Evolutionary conservation across 2,329 filamentous ascomycete genomes (phyloP), one percentile per base, ranked within the genome.

Genomic region (Aureobasidium lini): DNA sequence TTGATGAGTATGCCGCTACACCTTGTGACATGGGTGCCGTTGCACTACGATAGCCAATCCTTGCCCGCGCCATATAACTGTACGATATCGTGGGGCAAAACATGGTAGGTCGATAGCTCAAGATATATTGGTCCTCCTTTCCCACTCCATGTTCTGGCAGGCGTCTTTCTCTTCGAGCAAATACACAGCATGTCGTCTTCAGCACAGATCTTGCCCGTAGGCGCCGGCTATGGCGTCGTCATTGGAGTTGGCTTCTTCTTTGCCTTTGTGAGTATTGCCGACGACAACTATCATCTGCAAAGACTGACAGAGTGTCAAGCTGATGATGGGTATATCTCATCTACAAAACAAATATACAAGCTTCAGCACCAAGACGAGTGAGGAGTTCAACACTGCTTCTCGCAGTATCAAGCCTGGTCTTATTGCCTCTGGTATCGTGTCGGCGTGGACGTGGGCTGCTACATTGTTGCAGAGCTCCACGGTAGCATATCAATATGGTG

Each of bases 371-470:
- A 89, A 94, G 71, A 95, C 90, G 0, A 91, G 87, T 0, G 90
- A 95, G 74, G 92, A 92, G 85, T 95, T 95, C 78, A 90, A 83
- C 64, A 95, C 90, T 0, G 90, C 90, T 43, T 89, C 89, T 29
- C 81, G 90, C 62, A 90, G 88, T 1, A 88, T 95, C 64, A 95
- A 95, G 71, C 90, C 89, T 3, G 90, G 90, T 31, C 79, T 95
- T 9, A 89, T 95, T 1, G 89, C 88, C 9, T 88, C 88, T 4
- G 90, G 90, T 18, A 90, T 95, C 23, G 89, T 95, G 3, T 91
- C 87, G 15, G 91, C 88, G 4, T 95, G 90, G 90, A 95, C 90
- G 0, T 95, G 90, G 64, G 68, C 69, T 6, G 70, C 71, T 2
- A 72, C 70, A 3, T 58, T 73, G 5, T 61, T 73, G 1, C 68